phyloP scores from a whole-genome alignment of 2,329 filamentous ascomycete species.

The Aspergillus japonicus region DNA sequence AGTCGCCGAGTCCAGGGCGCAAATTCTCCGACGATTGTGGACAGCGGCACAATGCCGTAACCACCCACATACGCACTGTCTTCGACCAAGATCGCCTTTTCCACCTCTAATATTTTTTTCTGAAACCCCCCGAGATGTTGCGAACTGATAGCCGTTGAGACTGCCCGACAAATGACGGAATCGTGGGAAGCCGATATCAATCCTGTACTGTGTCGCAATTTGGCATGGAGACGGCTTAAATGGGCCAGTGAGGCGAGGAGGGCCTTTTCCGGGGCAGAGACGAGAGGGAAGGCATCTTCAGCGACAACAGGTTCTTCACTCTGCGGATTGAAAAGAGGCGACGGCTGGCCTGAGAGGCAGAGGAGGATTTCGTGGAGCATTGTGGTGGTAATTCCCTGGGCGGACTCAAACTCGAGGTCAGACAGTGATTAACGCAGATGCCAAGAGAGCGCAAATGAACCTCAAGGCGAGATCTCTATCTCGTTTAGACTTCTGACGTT shows the following conservation, averaged over 20 bases:
- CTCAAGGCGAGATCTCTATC: constrained; percentile 27
- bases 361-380: constrained; percentile 99
- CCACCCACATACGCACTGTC: constrained; percentile 82
- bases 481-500: constrained; percentile 29
- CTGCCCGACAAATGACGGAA: constrained; percentile 82
- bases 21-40: constrained; percentile 79
- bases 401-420: constrained; percentile 8
- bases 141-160: constrained; percentile 73
- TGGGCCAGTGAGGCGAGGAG: constrained; percentile 74
- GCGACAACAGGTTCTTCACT: constrained; percentile 52
- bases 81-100: constrained; percentile 70
- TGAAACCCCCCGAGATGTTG: constrained; percentile 79
- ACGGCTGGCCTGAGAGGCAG: constrained; percentile 90
- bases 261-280: constrained; percentile 77
- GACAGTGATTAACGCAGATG: background rate
- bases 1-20: constrained; percentile 80
- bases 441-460: constrained; percentile 17
- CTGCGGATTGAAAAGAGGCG: constrained; percentile 70
- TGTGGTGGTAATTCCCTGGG: constrained; percentile 28
- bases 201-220: constrained; percentile 65
- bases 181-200: constrained; percentile 68
- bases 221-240: constrained; percentile 74
- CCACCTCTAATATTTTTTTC: constrained; percentile 78
- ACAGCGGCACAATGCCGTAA: constrained; percentile 89
- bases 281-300: constrained; percentile 48